Evolutionary conservation across 805 yeast genomes (phyloP).

Genomic region (Metschnikowia matae): DNA sequence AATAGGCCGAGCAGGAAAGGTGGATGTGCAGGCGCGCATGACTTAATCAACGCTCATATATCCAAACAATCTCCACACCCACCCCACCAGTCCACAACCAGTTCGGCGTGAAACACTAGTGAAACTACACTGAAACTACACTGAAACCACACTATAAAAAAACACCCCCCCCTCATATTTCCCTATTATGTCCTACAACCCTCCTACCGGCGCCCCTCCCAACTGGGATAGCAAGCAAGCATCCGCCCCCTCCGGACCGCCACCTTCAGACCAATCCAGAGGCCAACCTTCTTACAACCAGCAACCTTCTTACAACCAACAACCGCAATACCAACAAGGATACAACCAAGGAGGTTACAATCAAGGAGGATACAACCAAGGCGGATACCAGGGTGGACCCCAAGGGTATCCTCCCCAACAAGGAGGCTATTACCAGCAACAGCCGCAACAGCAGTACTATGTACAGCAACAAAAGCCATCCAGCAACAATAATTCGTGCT

Average conservation of each 20-base stretch:
- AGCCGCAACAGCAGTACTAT: constrained; percentile 36
- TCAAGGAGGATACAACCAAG: constrained; percentile 14
- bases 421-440: constrained; percentile 36
- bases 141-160: too few species aligned
- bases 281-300: constrained; percentile 20
- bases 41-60: too few species aligned
- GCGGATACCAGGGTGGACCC: constrained; percentile 12
- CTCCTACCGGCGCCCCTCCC: constrained; percentile 30
- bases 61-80: too few species aligned
- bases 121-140: too few species aligned
- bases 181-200: constrained; percentile 17
- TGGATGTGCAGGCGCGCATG: too few species aligned
- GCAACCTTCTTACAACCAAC: constrained; percentile 14
- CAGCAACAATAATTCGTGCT: constrained; percentile 29
- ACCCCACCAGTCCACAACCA: too few species aligned
- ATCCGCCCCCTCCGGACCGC: constrained; percentile 12
- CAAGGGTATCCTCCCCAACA: constrained; percentile 19
- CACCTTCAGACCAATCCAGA: constrained; percentile 18
- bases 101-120: too few species aligned
- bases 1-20: too few species aligned
- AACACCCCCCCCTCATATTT: too few species aligned
- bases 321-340: constrained; percentile 14
- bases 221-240: constrained; percentile 20
- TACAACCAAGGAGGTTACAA: constrained; percentile 9
- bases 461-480: constrained; percentile 36